Base-by-base conservation (phyloP, 345 rosid species). In the Turnera subulata region DNA sequence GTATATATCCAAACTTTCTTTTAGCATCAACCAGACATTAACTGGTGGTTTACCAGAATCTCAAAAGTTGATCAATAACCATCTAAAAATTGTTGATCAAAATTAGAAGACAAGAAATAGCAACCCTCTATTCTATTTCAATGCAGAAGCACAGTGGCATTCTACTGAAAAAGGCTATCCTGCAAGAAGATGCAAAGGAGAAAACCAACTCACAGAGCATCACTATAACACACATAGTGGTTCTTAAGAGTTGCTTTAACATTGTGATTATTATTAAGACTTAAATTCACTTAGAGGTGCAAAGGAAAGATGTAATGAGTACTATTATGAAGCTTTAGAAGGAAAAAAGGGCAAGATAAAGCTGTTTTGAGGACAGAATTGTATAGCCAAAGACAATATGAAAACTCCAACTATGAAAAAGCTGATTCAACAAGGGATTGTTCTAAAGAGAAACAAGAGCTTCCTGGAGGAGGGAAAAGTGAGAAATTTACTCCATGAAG, bases 401-500 rank as follows among this genome's bases (percentile, higher is more conserved):
- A 20, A 46, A 1, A 20, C 50, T 46, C 32, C 17, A 62, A 54
- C 35, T 13, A 53, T 53, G 20, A 50, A 43, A 18, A n/a, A 51
- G 19, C 4, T 51, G 13, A 29, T 42, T n/a, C n/a, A n/a, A n/a
- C n/a, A n/a, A n/a, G n/a, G n/a, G n/a, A n/a, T n/a, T n/a, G n/a
- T 10, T 12, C 1, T 24, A 12, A 42, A 19, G 35, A 29, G 4
- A 29, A 29, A 29, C 35, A 29, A 29, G 5, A 29, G 4, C n/a
- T n/a, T n/a, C n/a, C 35, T 29, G 35, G 8, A 29, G 35, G 8
- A 29, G 8, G 8, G 35, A 29, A 29, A 29, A 29, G 35, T 3
- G 37, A 22, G 49, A 50, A 49, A 43, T 44, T 76, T 76, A 83
- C 85, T 72, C 78, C 69, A 72, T 50, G 71, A 60, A 63, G 83